Percentiles rank a stretch among this genome's conserved stretches.
Conservation (phyloP, 176 grass and related monocot genomes). For the Otatea glauca region DNA sequence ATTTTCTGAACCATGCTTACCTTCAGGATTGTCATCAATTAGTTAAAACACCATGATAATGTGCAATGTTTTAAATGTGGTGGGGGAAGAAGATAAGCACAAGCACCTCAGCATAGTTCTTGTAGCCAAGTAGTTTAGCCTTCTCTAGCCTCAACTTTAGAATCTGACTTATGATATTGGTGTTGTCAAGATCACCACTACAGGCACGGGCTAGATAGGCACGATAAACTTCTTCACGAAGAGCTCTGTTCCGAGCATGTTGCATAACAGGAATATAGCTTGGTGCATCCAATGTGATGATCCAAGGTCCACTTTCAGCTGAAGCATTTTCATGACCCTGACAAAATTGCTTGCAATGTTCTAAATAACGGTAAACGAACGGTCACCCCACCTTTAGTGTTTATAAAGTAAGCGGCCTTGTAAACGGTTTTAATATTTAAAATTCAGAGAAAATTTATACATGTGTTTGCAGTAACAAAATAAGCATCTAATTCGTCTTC, state of each 20-base stretch:
- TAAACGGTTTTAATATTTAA: too few species aligned
- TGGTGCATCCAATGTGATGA: conserved; percentile 90
- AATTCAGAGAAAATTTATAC: too few species aligned
- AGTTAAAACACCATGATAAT: conserved; percentile 23
- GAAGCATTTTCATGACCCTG: conserved; percentile 94
- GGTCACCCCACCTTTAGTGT: too few species aligned
- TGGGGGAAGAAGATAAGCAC: background rate
- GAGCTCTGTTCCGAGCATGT: conserved; percentile 80
- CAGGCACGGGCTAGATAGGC: conserved; percentile 80
- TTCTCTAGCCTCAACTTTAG: conserved; percentile 87
- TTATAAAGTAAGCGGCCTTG: too few species aligned
- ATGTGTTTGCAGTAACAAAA: too few species aligned
- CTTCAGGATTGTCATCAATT: conserved; percentile 48
- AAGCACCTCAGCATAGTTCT: conserved; percentile 85
- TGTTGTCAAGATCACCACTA: conserved; percentile 92
- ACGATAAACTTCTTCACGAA: conserved; percentile 90
- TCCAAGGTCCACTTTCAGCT: conserved; percentile 91
- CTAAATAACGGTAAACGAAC: too few species aligned
- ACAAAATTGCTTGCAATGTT: background rate
- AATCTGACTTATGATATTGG: conserved; percentile 74
- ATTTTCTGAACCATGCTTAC: conserved; percentile 93
- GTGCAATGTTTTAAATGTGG: background rate
- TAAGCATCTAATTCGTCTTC: too few species aligned
- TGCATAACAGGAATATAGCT: conserved; percentile 92
- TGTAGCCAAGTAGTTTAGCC: conserved; percentile 92